A percentile compares a stretch with the other conserved stretches of the same genome.
phyloP scores from a whole-genome alignment of 2,329 filamentous ascomycete species.

The Aureobasidium mangrovei region DNA sequence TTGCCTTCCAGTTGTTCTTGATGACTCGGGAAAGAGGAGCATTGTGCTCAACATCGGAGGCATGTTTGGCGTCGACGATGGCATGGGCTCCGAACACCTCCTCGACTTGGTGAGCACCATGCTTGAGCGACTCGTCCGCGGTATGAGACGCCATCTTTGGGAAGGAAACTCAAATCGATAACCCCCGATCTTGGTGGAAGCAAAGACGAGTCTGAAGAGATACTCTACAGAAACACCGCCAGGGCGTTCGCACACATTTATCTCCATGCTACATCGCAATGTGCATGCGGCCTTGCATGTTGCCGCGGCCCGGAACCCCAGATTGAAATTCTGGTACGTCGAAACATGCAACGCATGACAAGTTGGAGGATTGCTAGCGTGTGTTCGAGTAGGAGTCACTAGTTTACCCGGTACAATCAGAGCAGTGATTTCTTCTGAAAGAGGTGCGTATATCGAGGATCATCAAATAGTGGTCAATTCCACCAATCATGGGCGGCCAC shows the following conservation, averaged over 20 bases:
- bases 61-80: conserved; percentile 8
- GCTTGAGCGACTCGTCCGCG: conserved; percentile 11
- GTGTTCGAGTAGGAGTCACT: neutral
- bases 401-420: conserved; percentile 1
- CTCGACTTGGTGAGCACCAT: conserved; percentile 8
- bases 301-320: neutral
- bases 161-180: neutral
- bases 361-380: neutral
- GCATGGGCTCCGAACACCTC: conserved; percentile 10
- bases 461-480: conserved; percentile 1
- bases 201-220: neutral
- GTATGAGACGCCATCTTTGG: conserved; percentile 5
- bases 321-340: neutral
- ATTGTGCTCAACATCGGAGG: conserved; percentile 8
- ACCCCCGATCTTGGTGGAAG: neutral
- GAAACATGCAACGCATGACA: conserved; percentile 4
- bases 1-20: conserved; percentile 32
- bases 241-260: conserved; percentile 1
- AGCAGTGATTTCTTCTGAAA: conserved; percentile 3
- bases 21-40: neutral
- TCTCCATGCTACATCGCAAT: neutral
- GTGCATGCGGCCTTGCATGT: neutral
- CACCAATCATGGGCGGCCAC: neutral
- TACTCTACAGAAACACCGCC: neutral
- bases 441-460: neutral